These are phyloP conservation scores for Tetragonia tetragonoides DNA, from an alignment of 148 eudicot species.

Conservation along the genomic window DNA sequence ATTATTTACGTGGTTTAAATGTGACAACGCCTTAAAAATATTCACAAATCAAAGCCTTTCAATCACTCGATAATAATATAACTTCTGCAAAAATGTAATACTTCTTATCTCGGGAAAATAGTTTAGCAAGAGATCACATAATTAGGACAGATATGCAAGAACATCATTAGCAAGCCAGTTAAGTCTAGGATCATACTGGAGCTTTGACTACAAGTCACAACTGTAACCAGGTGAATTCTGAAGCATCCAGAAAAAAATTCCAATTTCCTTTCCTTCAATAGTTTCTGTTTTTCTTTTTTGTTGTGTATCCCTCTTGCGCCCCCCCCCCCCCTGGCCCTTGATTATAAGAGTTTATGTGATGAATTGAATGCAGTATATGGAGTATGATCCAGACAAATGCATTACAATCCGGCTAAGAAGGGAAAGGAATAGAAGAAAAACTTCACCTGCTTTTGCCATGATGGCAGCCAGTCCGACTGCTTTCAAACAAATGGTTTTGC, in stretches of 20 bases:
- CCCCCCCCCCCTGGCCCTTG: background rate
- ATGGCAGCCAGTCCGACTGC: constrained; percentile 90
- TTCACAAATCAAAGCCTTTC: too few species aligned
- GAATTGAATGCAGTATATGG: background rate
- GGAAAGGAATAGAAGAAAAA: background rate
- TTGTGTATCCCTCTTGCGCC: background rate
- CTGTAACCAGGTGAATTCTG: background rate
- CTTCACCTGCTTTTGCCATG: constrained; percentile 96
- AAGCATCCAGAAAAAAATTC: background rate
- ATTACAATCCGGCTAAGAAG: background rate
- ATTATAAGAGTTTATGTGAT: background rate
- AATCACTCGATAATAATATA: too few species aligned
- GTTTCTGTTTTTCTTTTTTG: background rate
- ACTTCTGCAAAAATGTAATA: too few species aligned
- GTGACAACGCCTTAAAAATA: too few species aligned
- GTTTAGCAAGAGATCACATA: background rate
- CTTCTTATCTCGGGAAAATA: background rate
- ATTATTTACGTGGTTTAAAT: too few species aligned
- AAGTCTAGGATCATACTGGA: background rate
- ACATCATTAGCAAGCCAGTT: background rate
- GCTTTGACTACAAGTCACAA: background rate
- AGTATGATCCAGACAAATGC: background rate
- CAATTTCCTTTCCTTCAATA: background rate
- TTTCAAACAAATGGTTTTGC: constrained; percentile 92
- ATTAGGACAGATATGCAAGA: background rate